Evolutionary conservation across 208 protist genomes (phyloP).

Genomic region (Crithidia sp.): DNA sequence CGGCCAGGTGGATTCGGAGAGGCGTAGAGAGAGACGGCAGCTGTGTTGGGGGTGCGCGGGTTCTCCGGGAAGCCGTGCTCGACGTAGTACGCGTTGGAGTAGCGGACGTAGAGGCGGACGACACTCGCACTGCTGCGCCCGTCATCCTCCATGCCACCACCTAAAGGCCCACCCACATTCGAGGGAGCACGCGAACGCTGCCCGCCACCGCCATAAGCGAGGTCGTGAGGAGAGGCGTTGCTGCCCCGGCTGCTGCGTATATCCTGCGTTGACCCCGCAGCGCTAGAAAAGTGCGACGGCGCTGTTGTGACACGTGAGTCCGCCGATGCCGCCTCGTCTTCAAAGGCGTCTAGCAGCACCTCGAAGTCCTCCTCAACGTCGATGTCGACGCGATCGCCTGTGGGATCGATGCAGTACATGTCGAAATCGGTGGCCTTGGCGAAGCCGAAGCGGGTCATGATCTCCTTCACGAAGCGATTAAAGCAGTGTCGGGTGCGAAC

Average conservation of each 20-base stretch:
- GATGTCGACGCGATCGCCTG: slow-evolving; percentile 81
- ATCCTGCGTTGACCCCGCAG: neutral
- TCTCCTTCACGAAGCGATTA: slow-evolving; percentile 43
- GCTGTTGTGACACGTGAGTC: neutral
- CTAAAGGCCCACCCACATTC: neutral
- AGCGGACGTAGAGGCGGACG: slow-evolving; percentile 83
- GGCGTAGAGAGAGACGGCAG: slow-evolving; percentile 5
- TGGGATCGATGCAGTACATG: slow-evolving; percentile 77
- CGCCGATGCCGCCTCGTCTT: slow-evolving; percentile 12
- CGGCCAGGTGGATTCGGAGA: slow-evolving; percentile 1
- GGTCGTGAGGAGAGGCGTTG: neutral
- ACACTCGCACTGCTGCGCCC: slow-evolving; percentile 57
- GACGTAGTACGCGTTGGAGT: slow-evolving; percentile 54
- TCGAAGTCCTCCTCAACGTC: slow-evolving; percentile 74
- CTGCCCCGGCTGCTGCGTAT: neutral
- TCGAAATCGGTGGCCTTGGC: slow-evolving; percentile 66
- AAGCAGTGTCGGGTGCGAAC: slow-evolving; percentile 44
- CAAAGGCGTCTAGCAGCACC: slow-evolving; percentile 47
- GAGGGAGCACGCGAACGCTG: neutral
- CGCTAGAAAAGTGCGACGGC: neutral
- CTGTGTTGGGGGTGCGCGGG: slow-evolving; percentile 5
- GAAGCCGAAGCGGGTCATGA: slow-evolving; percentile 80
- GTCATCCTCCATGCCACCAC: slow-evolving; percentile 19
- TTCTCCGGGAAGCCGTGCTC: slow-evolving; percentile 23
- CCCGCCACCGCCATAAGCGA: neutral